A percentile compares a stretch with the other conserved stretches of the same genome.
phyloP scores from a whole-genome alignment of 257 asterid genomes.

The Solanum commersonii region DNA sequence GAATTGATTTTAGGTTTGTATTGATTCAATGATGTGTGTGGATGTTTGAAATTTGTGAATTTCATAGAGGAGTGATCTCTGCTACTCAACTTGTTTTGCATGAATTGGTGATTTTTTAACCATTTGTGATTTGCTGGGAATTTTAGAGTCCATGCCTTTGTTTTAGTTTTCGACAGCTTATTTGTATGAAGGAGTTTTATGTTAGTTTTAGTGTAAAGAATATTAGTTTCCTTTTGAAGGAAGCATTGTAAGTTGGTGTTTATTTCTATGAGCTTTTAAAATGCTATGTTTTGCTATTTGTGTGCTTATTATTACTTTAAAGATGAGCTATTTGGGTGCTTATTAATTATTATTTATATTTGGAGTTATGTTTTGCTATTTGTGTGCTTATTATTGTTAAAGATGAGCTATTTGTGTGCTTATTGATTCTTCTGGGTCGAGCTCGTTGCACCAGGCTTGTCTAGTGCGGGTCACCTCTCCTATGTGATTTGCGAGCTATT shows the following conservation, averaged over 20 bases:
- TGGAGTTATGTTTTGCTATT: too few species aligned
- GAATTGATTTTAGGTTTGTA: background rate
- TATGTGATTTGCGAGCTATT: too few species aligned
- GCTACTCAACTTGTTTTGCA: background rate
- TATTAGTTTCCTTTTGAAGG: background rate
- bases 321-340: background rate
- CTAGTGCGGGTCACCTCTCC: too few species aligned
- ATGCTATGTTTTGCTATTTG: background rate
- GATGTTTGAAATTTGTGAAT: background rate
- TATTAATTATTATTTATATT: too few species aligned
- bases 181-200: background rate
- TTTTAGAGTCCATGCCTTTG: background rate
- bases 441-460: too few species aligned
- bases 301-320: background rate
- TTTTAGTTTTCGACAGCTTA: background rate
- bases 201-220: background rate
- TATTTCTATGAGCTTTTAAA: background rate
- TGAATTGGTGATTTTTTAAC: background rate
- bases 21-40: background rate
- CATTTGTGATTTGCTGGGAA: background rate
- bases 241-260: background rate
- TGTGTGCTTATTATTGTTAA: too few species aligned
- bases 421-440: too few species aligned
- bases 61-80: background rate
- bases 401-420: background rate